A percentile compares a stretch with the other conserved stretches of the same genome.
Evolutionary conservation across 768 basidiomycete genomes (phyloP).

Genomic region (Mycena vulgaris): DNA sequence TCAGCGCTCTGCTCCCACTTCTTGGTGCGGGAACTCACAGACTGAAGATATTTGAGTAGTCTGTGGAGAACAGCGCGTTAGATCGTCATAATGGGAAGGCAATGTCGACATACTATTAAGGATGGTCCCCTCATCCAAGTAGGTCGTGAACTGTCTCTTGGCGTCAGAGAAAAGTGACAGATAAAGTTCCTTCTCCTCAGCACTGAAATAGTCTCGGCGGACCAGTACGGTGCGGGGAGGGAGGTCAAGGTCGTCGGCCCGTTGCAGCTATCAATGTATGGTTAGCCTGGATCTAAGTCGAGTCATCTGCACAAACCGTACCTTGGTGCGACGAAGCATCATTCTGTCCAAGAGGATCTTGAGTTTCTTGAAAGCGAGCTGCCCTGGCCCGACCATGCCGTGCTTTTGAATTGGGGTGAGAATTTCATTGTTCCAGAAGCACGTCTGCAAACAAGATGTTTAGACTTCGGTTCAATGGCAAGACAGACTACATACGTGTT

Average conservation of each 20-base stretch:
- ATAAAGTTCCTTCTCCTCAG: slow-evolving; percentile 97
- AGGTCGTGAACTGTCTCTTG: slow-evolving; percentile 92
- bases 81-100: background rate
- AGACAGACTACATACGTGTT: slow-evolving; percentile 66
- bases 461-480: slow-evolving; percentile 4
- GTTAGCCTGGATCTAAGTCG: background rate
- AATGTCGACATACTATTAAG: slow-evolving; percentile 82
- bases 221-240: slow-evolving; percentile 94
- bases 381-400: slow-evolving; percentile 87
- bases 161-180: slow-evolving; percentile 93
- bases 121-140: slow-evolving; percentile 90
- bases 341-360: slow-evolving; percentile 90
- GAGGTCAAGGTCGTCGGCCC: slow-evolving; percentile 95
- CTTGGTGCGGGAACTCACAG: slow-evolving; percentile 60
- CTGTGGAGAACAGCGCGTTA: slow-evolving; percentile 52
- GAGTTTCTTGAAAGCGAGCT: slow-evolving; percentile 91
- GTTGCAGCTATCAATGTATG: slow-evolving; percentile 79
- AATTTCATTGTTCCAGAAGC: slow-evolving; percentile 98
- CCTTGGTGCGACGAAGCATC: slow-evolving; percentile 96
- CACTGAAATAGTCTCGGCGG: slow-evolving; percentile 92
- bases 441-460: slow-evolving; percentile 68
- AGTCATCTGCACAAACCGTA: slow-evolving; percentile 40
- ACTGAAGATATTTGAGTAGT: slow-evolving; percentile 93
- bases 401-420: slow-evolving; percentile 95
- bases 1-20: slow-evolving; percentile 7